A percentile compares a stretch with the other conserved stretches of the same genome.
Evolutionary conservation across 371 early-diverging fungal species (phyloP).

Genomic region (Vairimorpha ceranae): DNA sequence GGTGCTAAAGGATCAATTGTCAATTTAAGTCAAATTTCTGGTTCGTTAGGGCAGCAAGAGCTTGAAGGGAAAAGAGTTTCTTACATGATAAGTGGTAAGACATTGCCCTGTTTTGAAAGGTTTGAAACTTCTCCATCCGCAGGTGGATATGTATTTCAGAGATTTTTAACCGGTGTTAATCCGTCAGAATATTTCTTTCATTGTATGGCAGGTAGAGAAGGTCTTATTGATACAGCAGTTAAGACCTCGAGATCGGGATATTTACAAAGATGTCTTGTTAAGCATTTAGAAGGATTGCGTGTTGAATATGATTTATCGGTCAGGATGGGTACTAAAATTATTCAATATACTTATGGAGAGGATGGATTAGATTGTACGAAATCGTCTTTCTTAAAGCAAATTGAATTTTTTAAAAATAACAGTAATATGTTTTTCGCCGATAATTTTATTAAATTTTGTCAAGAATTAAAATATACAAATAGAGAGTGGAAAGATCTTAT

Average conservation of each 20-base stretch:
- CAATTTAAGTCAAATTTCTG: constrained; percentile 94
- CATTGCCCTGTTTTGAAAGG: constrained; percentile 79
- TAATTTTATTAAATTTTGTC: neutral
- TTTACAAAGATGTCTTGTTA: constrained; percentile 96
- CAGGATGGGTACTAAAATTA: constrained; percentile 78
- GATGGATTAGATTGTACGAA: constrained; percentile 94
- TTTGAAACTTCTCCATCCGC: constrained; percentile 74
- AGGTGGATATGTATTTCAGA: constrained; percentile 90
- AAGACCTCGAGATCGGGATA: constrained; percentile 98
- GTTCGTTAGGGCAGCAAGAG: constrained; percentile 94
- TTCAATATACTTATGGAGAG: constrained; percentile 97
- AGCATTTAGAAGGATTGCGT: constrained; percentile 88
- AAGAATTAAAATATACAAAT: neutral
- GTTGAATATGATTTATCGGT: constrained; percentile 94
- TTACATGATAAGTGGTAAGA: constrained; percentile 88
- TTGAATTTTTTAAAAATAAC: constrained; percentile 69
- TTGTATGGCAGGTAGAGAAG: constrained; percentile 99
- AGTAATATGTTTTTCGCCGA: constrained; percentile 49
- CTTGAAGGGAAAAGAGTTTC: constrained; percentile 97
- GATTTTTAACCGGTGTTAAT: constrained; percentile 96
- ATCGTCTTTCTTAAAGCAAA: constrained; percentile 69
- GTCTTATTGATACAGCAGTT: constrained; percentile 98
- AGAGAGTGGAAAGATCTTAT: neutral
- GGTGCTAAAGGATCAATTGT: constrained; percentile 97
- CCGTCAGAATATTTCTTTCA: constrained; percentile 75